Base-by-base conservation (phyloP, 2,329 filamentous ascomycete genomes). In the Fusarium sp. region DNA sequence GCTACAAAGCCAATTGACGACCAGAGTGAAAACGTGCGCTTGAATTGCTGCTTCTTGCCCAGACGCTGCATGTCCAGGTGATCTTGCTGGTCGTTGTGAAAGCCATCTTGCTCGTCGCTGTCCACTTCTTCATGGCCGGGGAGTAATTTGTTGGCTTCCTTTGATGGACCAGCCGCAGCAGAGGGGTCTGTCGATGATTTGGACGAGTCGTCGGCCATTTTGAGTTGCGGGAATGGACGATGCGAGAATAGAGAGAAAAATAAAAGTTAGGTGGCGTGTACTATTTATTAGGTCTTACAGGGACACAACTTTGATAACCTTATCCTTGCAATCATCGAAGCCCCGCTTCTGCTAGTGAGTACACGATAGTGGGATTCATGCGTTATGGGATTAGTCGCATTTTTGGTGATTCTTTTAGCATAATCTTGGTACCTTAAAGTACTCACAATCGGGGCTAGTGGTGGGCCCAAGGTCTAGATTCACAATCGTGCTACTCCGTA, bases 31-130 rank as follows among this genome's bases (percentile, higher is more conserved):
- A 66, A 66, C 0, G 39, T 66, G 0, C 63, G 56, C 35, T 62
- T 66, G 3, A 66, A 66, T 11, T 66, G 63, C 6, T 66, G 63
- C 3, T 66, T 66, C 51, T 66, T 66, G 11, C 63, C 63, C 2
- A 66, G 33, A 4, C 63, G 63, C 27, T 66, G 63, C 63, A 66
- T 66, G 14, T 66, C 63, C 18, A 66, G 5, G 0, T 66, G 63
- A 2, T 66, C 63, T 4, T 66, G 63, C 2, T 66, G 63, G 17
- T 57, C 45, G 8, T 66, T 66, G 6, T 36, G 62, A 7, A 66
- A 66, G 17, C 36, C 56, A 57, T 62, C 62, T n/a, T 65, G 60
- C n/a, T 59, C 47, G 18, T 62, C 39, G 10, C 23, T 36, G 1
- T 27, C 56, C 10, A 49, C 18, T 10, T 54, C 46, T 25, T 6